These are phyloP conservation scores for Plasmodium coatneyi DNA, from an alignment of 169 alveolate species.

Conservation along the genomic window DNA sequence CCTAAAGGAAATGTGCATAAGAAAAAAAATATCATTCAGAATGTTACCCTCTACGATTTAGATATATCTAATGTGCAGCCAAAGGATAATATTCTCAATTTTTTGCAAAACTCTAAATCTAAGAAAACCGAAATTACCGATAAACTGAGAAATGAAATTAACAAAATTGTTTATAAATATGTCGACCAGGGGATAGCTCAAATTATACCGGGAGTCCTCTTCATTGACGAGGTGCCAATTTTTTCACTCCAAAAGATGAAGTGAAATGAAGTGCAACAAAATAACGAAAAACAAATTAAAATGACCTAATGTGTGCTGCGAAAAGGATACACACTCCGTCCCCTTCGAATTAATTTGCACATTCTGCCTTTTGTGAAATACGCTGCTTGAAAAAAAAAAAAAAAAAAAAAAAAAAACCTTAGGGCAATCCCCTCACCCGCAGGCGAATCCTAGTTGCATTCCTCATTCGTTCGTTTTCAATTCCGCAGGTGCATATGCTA, in stretches of 20 bases:
- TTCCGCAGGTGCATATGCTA: slow-evolving; percentile 92
- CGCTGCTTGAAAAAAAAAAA: not conserved
- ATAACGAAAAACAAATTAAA: not conserved
- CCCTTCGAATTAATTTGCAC: not conserved
- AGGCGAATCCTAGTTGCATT: not conserved
- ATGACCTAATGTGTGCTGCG: not conserved
- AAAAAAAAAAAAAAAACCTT: not conserved
- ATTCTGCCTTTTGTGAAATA: not conserved
- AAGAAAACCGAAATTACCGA: slow-evolving; percentile 99
- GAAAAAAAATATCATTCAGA: slow-evolving; percentile 98
- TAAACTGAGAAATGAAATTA: slow-evolving; percentile 96
- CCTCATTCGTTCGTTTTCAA: not conserved
- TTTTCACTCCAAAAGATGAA: not conserved
- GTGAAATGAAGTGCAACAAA: not conserved
- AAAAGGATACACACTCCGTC: not conserved
- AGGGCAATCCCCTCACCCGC: not conserved
- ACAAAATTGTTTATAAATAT: slow-evolving; percentile 97
- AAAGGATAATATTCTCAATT: slow-evolving; percentile 79
- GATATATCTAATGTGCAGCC: slow-evolving; percentile 99
- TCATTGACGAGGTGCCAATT: slow-evolving; percentile 95
- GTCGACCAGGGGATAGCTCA: slow-evolving; percentile 98
- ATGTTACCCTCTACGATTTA: slow-evolving; percentile 98
- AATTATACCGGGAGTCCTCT: slow-evolving; percentile 99
- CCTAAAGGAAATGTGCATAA: slow-evolving; percentile 99
- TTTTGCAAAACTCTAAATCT: slow-evolving; percentile 93